Evolutionary conservation across 495 filamentous ascomycete genomes (phyloP).

Genomic region (Trichoderma erinaceum): DNA sequence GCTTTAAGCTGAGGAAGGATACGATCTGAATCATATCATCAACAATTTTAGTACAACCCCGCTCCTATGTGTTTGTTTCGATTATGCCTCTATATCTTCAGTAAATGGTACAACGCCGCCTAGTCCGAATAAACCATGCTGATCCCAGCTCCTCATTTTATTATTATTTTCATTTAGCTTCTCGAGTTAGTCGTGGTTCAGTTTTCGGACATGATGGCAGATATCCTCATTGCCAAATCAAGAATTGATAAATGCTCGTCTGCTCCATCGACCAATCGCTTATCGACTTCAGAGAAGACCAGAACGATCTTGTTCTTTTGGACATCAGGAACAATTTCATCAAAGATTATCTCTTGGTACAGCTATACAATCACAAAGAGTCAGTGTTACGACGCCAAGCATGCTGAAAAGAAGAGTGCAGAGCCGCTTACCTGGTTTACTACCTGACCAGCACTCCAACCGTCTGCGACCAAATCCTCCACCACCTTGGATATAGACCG

Average conservation of each 20-base stretch:
- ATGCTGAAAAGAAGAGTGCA: neutral
- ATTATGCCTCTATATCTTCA: neutral
- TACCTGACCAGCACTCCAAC: slow-evolving; percentile 94
- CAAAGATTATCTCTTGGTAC: slow-evolving; percentile 74
- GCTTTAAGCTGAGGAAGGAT: slow-evolving; percentile 28
- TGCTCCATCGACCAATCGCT: slow-evolving; percentile 91
- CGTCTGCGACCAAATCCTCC: slow-evolving; percentile 88
- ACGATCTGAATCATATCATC: neutral
- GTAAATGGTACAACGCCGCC: neutral
- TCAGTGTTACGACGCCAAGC: slow-evolving; percentile 15
- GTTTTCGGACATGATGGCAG: slow-evolving; percentile 58
- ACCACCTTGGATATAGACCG: slow-evolving; percentile 69
- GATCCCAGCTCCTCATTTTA: neutral
- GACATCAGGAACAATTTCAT: slow-evolving; percentile 71
- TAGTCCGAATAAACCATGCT: neutral
- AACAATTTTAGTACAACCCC: neutral
- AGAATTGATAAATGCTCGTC: slow-evolving; percentile 91
- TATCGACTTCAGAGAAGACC: slow-evolving; percentile 88
- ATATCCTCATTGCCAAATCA: slow-evolving; percentile 75
- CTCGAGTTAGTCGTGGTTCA: neutral
- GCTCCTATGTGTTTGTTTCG: neutral
- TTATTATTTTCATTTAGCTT: too few relatives aligned
- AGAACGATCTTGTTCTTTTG: slow-evolving; percentile 89
- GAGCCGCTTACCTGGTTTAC: slow-evolving; percentile 58
- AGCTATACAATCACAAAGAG: slow-evolving; percentile 47